Conservation (phyloP, 345 rosid genomes). For the Sonneratia caseolaris region DNA sequence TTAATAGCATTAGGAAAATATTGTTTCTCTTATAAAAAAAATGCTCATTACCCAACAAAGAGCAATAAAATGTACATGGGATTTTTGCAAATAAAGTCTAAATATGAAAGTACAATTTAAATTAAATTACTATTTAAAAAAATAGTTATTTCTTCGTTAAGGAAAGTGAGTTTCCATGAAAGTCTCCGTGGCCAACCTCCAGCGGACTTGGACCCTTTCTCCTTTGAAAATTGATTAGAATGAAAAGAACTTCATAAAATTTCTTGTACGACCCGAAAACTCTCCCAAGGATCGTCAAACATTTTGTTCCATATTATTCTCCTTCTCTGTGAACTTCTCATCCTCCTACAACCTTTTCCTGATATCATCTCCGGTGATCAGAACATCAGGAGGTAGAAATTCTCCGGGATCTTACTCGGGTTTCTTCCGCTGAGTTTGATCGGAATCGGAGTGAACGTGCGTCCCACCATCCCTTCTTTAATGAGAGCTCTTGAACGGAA, state of each 20-base stretch:
- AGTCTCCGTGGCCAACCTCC: neutral
- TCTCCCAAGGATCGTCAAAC: neutral
- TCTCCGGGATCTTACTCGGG: neutral
- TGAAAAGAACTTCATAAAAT: neutral
- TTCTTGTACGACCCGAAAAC: neutral
- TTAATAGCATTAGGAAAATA: too few species aligned
- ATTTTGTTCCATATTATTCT: neutral
- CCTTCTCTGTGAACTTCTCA: neutral
- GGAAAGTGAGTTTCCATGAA: neutral
- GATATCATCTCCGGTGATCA: neutral
- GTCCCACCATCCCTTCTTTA: too few species aligned
- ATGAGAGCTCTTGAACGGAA: neutral
- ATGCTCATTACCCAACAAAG: too few species aligned
- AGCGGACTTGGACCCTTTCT: neutral
- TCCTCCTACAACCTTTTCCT: neutral
- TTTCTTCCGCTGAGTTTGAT: too few species aligned
- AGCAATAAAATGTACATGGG: too few species aligned
- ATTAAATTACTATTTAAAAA: too few species aligned
- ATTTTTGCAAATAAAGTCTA: too few species aligned
- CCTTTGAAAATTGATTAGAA: neutral
- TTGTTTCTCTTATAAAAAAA: too few species aligned
- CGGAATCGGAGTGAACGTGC: too few species aligned
- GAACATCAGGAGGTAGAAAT: neutral
- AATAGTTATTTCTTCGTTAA: neutral
- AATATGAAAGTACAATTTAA: too few species aligned